Evolutionary conservation across 441 rosid genomes (phyloP).

Genomic region (Arabidopsis hybrid): DNA sequence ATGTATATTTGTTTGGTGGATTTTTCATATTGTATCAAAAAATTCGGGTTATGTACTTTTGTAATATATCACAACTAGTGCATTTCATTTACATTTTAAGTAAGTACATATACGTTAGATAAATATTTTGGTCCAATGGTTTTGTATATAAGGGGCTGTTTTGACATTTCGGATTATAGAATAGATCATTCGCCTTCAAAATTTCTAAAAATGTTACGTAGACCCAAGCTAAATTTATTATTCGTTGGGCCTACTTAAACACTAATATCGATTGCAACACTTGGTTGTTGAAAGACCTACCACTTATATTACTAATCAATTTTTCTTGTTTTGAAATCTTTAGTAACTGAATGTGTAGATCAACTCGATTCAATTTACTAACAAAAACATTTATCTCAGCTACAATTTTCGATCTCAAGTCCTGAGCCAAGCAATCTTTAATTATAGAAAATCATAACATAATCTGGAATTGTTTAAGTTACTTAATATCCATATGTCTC

Average conservation of each 20-base stretch:
- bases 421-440: constrained; percentile 17
- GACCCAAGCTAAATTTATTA: background rate
- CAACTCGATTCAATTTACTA: background rate
- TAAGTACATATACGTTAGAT: too few species aligned
- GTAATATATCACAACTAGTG: constrained; percentile 1
- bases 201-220: background rate
- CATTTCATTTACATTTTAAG: background rate
- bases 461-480: background rate
- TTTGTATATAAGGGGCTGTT: background rate
- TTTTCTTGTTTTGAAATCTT: too few species aligned
- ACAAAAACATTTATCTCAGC: background rate
- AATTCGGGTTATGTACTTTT: background rate
- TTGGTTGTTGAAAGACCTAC: background rate
- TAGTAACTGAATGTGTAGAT: background rate
- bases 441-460: constrained; percentile 1
- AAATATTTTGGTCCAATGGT: background rate
- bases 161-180: background rate
- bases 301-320: too few species aligned
- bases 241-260: constrained; percentile 13
- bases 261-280: background rate
- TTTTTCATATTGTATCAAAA: background rate
- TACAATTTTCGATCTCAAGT: constrained; percentile 15
- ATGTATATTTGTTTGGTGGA: background rate
- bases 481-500: constrained; percentile 17
- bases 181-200: background rate